Evolutionary conservation across 495 filamentous ascomycete genomes (phyloP).

Genomic region (Xylaria palmicola): DNA sequence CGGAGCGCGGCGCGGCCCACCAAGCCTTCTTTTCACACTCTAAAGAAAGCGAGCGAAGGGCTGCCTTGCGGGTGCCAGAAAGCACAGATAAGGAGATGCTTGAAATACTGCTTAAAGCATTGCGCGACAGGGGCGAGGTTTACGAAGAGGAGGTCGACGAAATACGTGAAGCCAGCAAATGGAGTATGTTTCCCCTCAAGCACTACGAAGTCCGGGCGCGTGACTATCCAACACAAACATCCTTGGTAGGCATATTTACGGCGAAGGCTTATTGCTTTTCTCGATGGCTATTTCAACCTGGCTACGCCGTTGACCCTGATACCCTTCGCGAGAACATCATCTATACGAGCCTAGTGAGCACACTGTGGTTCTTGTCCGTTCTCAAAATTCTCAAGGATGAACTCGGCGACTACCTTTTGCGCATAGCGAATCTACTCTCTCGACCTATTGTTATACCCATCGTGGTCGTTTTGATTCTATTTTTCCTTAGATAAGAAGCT

Average conservation of each 20-base stretch:
- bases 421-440: neutral
- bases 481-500: neutral
- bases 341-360: neutral
- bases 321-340: neutral
- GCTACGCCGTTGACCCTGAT: neutral
- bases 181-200: neutral
- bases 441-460: neutral
- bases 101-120: neutral
- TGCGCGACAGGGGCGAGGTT: neutral
- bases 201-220: neutral
- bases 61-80: neutral
- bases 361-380: neutral
- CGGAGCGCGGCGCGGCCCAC: neutral
- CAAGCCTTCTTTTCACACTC: neutral
- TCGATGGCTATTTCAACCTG: neutral
- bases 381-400: neutral
- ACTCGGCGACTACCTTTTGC: neutral
- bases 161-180: neutral
- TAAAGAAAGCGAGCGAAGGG: neutral
- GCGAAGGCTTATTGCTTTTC: neutral
- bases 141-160: neutral
- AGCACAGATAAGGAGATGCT: constrained; percentile 6
- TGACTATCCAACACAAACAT: neutral
- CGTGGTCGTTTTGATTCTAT: neutral
- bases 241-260: neutral